A percentile compares a stretch with the other conserved stretches of the same genome.
phyloP scores from a whole-genome alignment of 2,329 filamentous ascomycete genomes.

The Neonectria neomacrospora region DNA sequence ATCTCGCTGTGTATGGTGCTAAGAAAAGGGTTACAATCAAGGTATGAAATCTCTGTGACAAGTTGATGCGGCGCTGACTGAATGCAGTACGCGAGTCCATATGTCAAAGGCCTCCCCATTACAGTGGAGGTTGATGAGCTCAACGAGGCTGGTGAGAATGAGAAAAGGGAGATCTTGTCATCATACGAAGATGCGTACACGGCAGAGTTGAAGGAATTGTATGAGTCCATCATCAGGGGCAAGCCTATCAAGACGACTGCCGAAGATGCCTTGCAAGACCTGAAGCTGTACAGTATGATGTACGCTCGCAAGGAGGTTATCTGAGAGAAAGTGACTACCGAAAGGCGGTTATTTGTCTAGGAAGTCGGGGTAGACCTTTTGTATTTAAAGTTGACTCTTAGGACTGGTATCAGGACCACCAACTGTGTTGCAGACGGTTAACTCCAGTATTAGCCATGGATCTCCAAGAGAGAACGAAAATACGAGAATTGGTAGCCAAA shows the following conservation, averaged over 20 bases:
- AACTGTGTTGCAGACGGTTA: too few relatives aligned
- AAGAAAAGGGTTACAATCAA: slow-evolving; percentile 61
- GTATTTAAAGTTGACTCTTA: neutral
- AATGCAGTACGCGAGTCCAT: slow-evolving; percentile 63
- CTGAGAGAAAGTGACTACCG: neutral
- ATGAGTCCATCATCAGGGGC: slow-evolving; percentile 30
- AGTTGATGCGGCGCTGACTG: neutral
- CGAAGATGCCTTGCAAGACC: slow-evolving; percentile 41
- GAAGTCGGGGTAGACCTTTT: neutral
- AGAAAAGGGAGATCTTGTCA: slow-evolving; percentile 41
- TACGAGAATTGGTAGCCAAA: too few relatives aligned
- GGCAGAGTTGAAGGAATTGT: slow-evolving; percentile 45
- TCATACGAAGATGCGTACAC: slow-evolving; percentile 55
- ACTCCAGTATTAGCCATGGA: neutral
- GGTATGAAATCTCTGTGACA: neutral
- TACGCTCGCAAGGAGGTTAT: neutral
- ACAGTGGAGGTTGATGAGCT: slow-evolving; percentile 56
- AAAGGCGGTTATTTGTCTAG: neutral
- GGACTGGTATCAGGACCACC: too few relatives aligned
- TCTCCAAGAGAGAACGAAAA: too few relatives aligned
- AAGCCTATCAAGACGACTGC: slow-evolving; percentile 46
- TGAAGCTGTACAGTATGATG: slow-evolving; percentile 32
- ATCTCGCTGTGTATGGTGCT: slow-evolving; percentile 59
- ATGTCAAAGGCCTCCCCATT: slow-evolving; percentile 60
- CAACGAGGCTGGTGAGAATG: slow-evolving; percentile 44